Base-by-base conservation (phyloP, 331 rosid genomes). In the Erythrophleum ivorense region DNA sequence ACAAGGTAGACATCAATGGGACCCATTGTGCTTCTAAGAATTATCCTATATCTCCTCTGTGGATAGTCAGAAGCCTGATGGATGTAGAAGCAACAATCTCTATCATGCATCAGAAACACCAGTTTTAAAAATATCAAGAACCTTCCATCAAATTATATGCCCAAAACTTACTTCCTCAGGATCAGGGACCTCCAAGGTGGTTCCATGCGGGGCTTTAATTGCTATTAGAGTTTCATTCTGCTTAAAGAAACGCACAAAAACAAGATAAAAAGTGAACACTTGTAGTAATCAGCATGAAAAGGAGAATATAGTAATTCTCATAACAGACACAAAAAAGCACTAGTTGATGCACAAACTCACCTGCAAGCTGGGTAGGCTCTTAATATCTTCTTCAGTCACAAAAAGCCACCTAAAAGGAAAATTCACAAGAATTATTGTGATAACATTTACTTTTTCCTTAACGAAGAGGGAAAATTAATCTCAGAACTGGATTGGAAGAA, bases 201-300 rank as follows among this genome's bases (percentile, higher is more conserved):
- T 96, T 82, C 99, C 99, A 88, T 96, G 98, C 1, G 99, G 99
- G 80, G 97, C 99, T 87, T 92, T 94, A 78, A 96, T 90, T 77
- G 99, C 98, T 88, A 96, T 92, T 49, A 96, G 90, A 45, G 99
- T 96, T 92, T 96, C 97, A 82, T 96, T 92, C 99, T 96, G 91
- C 84, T 78, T 66, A 36, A 65, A 80, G 72, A 77, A 77, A 78
- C 2, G 70, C 73, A 75, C 12, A 58, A 82, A 40, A 46, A 48
- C 74, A 77, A 80, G 82, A 52, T 66, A 67, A 8, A 84, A 66
- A 74, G 64, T 71, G 29, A 80, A 85, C 63, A 48, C 58, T 58
- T 57, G 45, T 55, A 34, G 64, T 66, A 53, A 19, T 54, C 76
- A 43, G 74, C 80, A 58, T 52, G 83, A 78, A 34, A 65, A 73